Conservation (phyloP, 2,329 filamentous ascomycete genomes). For the Leptodontidium sp. region DNA sequence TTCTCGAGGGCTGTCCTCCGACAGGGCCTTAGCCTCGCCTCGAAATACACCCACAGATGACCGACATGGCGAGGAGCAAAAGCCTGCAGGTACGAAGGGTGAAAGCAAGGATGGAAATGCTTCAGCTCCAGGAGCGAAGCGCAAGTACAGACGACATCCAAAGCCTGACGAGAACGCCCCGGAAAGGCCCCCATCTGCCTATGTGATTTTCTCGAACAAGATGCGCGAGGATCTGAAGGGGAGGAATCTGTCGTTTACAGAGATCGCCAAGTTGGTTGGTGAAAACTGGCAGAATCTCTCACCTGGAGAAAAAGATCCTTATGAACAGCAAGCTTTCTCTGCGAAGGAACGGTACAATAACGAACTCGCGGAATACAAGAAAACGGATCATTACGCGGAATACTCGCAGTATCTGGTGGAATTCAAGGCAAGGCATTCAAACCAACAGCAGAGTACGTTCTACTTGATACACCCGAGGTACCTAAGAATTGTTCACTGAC, state of each 20-base stretch:
- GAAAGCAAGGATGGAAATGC: conserved; percentile 56
- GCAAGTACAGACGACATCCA: conserved; percentile 80
- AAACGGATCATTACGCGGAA: conserved; percentile 72
- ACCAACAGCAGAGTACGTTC: conserved; percentile 60
- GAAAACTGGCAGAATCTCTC: conserved; percentile 82
- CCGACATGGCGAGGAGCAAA: conserved; percentile 61
- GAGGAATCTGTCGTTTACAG: conserved; percentile 80
- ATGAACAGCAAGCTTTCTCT: conserved; percentile 73
- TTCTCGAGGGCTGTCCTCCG: conserved; percentile 64
- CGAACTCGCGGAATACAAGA: conserved; percentile 79
- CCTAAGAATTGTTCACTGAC: conserved; percentile 13
- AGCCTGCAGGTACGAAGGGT: conserved; percentile 53
- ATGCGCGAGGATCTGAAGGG: conserved; percentile 81
- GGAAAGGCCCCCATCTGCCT: conserved; percentile 81
- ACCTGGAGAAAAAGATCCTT: conserved; percentile 73
- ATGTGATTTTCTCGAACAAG: conserved; percentile 87
- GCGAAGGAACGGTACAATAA: conserved; percentile 81
- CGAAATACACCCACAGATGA: conserved; percentile 63
- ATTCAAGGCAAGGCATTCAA: conserved; percentile 77
- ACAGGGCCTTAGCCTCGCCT: conserved; percentile 47
- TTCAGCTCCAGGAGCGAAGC: conserved; percentile 60
- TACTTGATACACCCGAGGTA: not conserved
- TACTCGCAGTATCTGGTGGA: conserved; percentile 79
- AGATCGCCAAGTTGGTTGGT: conserved; percentile 83
- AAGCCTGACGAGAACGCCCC: conserved; percentile 85